A percentile compares a stretch with the other conserved stretches of the same genome.
Evolutionary conservation across 805 yeast species (phyloP).

Genomic region (Candida insectalens): DNA sequence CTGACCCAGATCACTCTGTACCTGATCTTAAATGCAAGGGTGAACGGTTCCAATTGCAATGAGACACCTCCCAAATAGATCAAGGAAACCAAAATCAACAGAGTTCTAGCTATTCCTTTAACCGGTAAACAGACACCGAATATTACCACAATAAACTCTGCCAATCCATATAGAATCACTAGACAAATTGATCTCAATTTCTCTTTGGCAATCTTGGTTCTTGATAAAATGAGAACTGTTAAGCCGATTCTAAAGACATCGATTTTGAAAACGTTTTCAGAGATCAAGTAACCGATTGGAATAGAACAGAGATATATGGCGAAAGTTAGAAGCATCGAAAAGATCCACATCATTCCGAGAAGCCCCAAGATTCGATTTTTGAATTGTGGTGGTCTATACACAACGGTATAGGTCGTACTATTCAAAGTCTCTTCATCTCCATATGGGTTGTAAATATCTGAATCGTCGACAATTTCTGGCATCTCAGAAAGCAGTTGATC

Average conservation of each 20-base stretch:
- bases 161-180: background rate
- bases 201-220: no score
- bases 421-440: slow-evolving; percentile 26
- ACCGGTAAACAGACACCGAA: background rate
- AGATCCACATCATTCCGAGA: slow-evolving; percentile 34
- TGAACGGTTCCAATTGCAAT: background rate
- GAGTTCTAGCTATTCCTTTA: no score
- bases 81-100: slow-evolving; percentile 1
- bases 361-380: slow-evolving; percentile 44
- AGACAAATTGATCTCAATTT: no score
- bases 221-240: no score
- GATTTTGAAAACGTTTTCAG: no score
- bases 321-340: slow-evolving; percentile 27
- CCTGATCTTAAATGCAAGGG: slow-evolving; percentile 1
- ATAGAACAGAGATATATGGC: slow-evolving; percentile 14
- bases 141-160: slow-evolving; percentile 1
- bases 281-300: no score
- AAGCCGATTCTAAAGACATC: background rate
- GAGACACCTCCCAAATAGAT: slow-evolving; percentile 1
- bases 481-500: slow-evolving; percentile 47
- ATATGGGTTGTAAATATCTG: slow-evolving; percentile 21
- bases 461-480: slow-evolving; percentile 22
- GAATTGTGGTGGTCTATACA: slow-evolving; percentile 81
- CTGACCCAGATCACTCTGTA: background rate
- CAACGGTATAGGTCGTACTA: slow-evolving; percentile 49